phyloP scores from a whole-genome alignment of 768 basidiomycete species.

The Leccinum subgranulosum region DNA sequence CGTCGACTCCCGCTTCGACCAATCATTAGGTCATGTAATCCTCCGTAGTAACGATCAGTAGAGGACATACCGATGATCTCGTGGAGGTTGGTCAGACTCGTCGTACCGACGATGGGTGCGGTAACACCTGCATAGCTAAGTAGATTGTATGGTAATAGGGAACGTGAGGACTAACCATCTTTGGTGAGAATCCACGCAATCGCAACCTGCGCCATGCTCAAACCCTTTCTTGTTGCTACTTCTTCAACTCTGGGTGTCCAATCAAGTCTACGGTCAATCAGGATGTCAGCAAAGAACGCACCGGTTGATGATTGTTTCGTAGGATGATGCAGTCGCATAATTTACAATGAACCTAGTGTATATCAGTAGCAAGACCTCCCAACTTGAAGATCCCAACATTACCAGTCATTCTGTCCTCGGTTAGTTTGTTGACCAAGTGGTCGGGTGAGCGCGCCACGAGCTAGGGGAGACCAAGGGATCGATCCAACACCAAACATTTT shows the following conservation, averaged over 20 bases:
- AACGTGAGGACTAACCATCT: conserved; percentile 19
- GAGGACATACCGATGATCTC: conserved; percentile 37
- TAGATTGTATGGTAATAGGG: neutral
- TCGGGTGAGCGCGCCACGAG: conserved; percentile 35
- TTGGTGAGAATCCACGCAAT: conserved; percentile 38
- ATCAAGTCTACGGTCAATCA: neutral
- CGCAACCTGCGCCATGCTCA: conserved; percentile 43
- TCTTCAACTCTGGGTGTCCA: conserved; percentile 34
- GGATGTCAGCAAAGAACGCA: neutral
- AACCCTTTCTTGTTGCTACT: conserved; percentile 34
- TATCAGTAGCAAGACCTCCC: conserved; percentile 3
- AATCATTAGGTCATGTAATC: conserved; percentile 4
- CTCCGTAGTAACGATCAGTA: neutral
- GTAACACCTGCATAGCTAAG: conserved; percentile 27
- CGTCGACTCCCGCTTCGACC: conserved; percentile 32
- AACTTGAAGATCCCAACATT: neutral
- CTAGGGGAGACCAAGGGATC: conserved; percentile 46
- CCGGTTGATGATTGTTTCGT: conserved; percentile 29
- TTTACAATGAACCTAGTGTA: conserved; percentile 21
- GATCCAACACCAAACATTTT: conserved; percentile 43
- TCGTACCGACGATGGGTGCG: conserved; percentile 46
- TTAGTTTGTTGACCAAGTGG: conserved; percentile 31
- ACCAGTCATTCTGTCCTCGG: conserved; percentile 26
- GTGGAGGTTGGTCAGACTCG: conserved; percentile 36
- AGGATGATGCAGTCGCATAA: conserved; percentile 23